Percentiles rank a stretch among this genome's conserved stretches.
Evolutionary conservation across 2,329 filamentous ascomycete genomes (phyloP).

Genomic region (Peltaster fructicola): DNA sequence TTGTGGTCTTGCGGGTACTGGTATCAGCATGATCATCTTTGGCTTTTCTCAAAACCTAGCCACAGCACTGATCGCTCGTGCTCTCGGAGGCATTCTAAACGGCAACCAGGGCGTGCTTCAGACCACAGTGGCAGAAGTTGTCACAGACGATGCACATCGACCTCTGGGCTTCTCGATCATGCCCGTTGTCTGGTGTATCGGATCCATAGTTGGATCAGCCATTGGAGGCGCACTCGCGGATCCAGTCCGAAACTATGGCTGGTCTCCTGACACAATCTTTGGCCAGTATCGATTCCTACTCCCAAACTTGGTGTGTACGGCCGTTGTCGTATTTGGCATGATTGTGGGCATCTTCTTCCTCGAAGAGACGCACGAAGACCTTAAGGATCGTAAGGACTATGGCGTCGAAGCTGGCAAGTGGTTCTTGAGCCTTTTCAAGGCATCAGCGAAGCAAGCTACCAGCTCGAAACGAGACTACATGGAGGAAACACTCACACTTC

Average conservation of each 20-base stretch:
- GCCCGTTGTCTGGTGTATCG: slow-evolving; percentile 95
- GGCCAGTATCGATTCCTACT: slow-evolving; percentile 78
- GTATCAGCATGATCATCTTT: slow-evolving; percentile 80
- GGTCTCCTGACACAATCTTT: slow-evolving; percentile 48
- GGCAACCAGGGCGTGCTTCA: slow-evolving; percentile 93
- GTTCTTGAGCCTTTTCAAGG: slow-evolving; percentile 28
- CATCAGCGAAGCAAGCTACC: slow-evolving; percentile 8
- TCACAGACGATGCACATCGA: slow-evolving; percentile 85
- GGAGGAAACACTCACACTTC: slow-evolving; percentile 44
- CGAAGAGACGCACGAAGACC: slow-evolving; percentile 80
- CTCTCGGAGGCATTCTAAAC: slow-evolving; percentile 79
- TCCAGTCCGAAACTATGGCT: slow-evolving; percentile 57
- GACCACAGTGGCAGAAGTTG: slow-evolving; percentile 84
- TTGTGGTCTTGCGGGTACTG: slow-evolving; percentile 76
- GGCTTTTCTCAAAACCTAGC: slow-evolving; percentile 73
- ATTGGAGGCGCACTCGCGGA: slow-evolving; percentile 80
- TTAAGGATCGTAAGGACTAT: slow-evolving; percentile 57
- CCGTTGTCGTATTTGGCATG: slow-evolving; percentile 60
- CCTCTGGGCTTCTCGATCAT: slow-evolving; percentile 91
- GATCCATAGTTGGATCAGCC: slow-evolving; percentile 83
- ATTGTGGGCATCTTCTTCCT: slow-evolving; percentile 68
- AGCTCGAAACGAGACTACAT: slow-evolving; percentile 27
- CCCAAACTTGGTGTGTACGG: slow-evolving; percentile 76
- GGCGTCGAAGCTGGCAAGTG: slow-evolving; percentile 62
- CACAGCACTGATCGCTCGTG: slow-evolving; percentile 70